Percentiles rank a stretch among this genome's conserved stretches.
Evolutionary conservation across 2,329 filamentous ascomycete genomes (phyloP).

Genomic region (Colletotrichum horii): DNA sequence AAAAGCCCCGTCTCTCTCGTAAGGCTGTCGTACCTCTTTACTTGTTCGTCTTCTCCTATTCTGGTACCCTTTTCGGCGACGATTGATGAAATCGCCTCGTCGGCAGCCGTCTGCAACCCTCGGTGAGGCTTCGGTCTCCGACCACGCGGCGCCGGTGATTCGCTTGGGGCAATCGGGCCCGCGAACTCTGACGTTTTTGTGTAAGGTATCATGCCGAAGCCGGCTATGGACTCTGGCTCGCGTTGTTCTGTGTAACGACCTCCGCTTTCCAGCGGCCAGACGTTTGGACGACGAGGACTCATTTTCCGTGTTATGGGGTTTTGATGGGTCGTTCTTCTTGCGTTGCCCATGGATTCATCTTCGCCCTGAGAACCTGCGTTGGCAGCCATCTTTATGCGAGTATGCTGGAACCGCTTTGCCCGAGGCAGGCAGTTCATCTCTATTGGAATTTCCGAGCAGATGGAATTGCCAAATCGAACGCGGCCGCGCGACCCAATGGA

Average conservation of each 20-base stretch:
- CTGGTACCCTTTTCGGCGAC: not conserved
- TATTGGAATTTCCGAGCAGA: not conserved
- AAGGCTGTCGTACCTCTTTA: not conserved
- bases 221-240: not conserved
- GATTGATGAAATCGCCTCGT: not conserved
- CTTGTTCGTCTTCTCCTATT: not conserved
- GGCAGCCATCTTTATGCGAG: not conserved
- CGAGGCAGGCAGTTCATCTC: not conserved
- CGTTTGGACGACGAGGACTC: not conserved
- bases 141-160: not conserved
- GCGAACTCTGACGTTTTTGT: not conserved
- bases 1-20: not conserved
- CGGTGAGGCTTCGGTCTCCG: not conserved
- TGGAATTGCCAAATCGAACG: constrained; percentile 2
- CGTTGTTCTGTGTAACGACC: not conserved
- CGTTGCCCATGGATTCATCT: not conserved
- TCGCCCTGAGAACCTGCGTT: not conserved
- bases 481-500: not conserved
- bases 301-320: not conserved
- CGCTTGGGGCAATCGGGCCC: not conserved
- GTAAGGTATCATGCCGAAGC: not conserved
- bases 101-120: not conserved
- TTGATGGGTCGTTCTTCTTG: not conserved
- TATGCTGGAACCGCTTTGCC: not conserved
- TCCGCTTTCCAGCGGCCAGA: not conserved